These are phyloP conservation scores for Chlamydomonas applanata DNA, from an alignment of 139 green algal genomes.

Conservation along the genomic window DNA sequence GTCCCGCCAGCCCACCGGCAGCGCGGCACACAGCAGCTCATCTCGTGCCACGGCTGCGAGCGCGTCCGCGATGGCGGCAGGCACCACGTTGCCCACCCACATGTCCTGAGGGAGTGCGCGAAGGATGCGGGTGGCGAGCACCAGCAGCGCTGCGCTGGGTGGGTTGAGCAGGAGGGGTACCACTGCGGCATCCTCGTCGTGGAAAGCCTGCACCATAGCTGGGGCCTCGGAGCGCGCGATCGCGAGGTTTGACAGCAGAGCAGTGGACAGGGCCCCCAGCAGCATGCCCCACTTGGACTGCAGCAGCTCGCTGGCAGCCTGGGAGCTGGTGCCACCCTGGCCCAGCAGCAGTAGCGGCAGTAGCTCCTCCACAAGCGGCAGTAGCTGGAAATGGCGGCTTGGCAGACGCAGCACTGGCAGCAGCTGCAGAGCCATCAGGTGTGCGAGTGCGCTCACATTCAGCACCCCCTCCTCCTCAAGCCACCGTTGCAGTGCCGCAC, in stretches of 20 bases:
- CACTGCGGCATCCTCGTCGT: constrained; percentile 3
- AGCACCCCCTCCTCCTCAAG: constrained; percentile 4
- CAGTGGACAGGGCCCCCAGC: constrained; percentile 16
- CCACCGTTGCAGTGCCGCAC: not conserved
- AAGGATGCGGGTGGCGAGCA: constrained; percentile 18
- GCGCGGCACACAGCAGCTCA: constrained; percentile 13
- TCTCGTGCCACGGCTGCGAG: constrained; percentile 31
- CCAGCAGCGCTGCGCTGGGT: constrained; percentile 9
- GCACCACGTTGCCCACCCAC: constrained; percentile 21
- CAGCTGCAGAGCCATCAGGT: constrained; percentile 20
- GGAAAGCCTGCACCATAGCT: constrained; percentile 13
- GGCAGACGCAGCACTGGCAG: constrained; percentile 27
- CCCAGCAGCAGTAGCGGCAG: constrained; percentile 33
- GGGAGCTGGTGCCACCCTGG: constrained; percentile 1
- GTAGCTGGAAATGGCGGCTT: constrained; percentile 28
- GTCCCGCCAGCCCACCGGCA: constrained; percentile 14
- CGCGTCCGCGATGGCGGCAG: constrained; percentile 23
- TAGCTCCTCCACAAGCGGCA: constrained; percentile 41
- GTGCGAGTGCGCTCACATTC: constrained; percentile 30
- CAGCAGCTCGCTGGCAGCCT: not conserved
- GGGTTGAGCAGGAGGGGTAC: constrained; percentile 30
- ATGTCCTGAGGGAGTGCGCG: constrained; percentile 19
- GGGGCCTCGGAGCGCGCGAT: constrained; percentile 29
- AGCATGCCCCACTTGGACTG: constrained; percentile 23
- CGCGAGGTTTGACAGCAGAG: constrained; percentile 25